Evolutionary conservation across 75 land plant species (phyloP).

Genomic region (Ceratopteris richardii): DNA sequence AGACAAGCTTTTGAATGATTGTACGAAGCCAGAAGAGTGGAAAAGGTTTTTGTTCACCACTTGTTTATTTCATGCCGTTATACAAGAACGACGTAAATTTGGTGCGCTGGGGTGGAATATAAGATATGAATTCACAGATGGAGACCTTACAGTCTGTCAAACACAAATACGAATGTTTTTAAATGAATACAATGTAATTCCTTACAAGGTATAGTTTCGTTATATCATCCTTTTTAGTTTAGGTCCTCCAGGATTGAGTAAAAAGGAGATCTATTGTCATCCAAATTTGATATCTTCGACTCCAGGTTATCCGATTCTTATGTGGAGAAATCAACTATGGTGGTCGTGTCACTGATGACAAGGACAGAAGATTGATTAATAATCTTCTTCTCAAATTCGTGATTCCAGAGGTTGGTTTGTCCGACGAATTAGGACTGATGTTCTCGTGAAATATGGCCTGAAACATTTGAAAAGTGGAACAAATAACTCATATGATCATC

Average conservation of each 20-base stretch:
- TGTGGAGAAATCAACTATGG: slow-evolving; percentile 43
- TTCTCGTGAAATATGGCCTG: too few relatives aligned
- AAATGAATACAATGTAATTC: slow-evolving; percentile 29
- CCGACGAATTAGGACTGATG: too few relatives aligned
- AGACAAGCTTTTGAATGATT: slow-evolving; percentile 23
- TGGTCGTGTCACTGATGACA: slow-evolving; percentile 38
- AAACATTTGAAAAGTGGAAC: too few relatives aligned
- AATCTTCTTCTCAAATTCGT: slow-evolving; percentile 25
- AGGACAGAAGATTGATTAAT: slow-evolving; percentile 32
- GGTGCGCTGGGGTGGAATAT: slow-evolving; percentile 40
- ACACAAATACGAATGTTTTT: slow-evolving; percentile 34
- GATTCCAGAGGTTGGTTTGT: slow-evolving; percentile 13
- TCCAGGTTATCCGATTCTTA: slow-evolving; percentile 29
- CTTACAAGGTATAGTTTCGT: slow-evolving; percentile 29
- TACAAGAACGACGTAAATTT: slow-evolving; percentile 33
- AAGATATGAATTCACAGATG: slow-evolving; percentile 35
- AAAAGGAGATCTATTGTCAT: too few relatives aligned
- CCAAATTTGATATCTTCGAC: too few relatives aligned
- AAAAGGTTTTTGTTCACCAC: slow-evolving; percentile 27
- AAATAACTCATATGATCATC: too few relatives aligned
- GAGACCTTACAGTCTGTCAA: slow-evolving; percentile 32
- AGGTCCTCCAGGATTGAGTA: too few relatives aligned
- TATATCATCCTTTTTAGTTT: too few relatives aligned
- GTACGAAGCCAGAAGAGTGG: slow-evolving; percentile 34
- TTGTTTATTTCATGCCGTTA: slow-evolving; percentile 37